Conservation (phyloP, 805 yeast genomes). For the Ogataea pilisensis region DNA sequence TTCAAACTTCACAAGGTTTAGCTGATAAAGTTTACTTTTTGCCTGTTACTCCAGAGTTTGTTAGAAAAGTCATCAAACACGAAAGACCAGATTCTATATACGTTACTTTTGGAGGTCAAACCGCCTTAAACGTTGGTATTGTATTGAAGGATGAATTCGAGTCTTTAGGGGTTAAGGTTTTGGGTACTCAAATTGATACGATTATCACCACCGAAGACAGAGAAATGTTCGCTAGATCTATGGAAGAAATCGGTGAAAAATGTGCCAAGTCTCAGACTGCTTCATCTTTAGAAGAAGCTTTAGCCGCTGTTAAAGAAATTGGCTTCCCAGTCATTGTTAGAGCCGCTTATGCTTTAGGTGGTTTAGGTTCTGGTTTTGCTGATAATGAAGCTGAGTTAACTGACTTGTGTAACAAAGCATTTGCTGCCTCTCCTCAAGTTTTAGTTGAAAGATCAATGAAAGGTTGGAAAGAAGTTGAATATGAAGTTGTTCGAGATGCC, state of each 20-base stretch:
- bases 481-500: constrained; percentile 96
- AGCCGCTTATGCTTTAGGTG: constrained; percentile 96
- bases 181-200: constrained; percentile 97
- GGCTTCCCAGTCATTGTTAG: constrained; percentile 97
- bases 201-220: constrained; percentile 97
- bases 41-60: constrained; percentile 96
- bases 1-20: constrained; percentile 90
- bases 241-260: constrained; percentile 92
- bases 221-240: constrained; percentile 90
- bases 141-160: constrained; percentile 91
- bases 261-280: constrained; percentile 97
- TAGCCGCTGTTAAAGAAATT: constrained; percentile 79
- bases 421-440: constrained; percentile 90
- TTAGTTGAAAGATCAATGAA: constrained; percentile 93
- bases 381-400: constrained; percentile 74
- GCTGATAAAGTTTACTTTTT: constrained; percentile 95
- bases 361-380: constrained; percentile 97
- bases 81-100: constrained; percentile 96
- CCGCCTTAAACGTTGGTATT: constrained; percentile 94
- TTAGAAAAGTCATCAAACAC: constrained; percentile 89
- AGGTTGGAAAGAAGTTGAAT: constrained; percentile 99
- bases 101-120: constrained; percentile 98
- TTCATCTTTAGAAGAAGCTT: constrained; percentile 87
- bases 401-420: constrained; percentile 84
- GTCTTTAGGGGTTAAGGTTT: constrained; percentile 85